A percentile compares a stretch with the other conserved stretches of the same genome.
Conservation (phyloP, 441 rosid species). For the Codiaeum variegatum region DNA sequence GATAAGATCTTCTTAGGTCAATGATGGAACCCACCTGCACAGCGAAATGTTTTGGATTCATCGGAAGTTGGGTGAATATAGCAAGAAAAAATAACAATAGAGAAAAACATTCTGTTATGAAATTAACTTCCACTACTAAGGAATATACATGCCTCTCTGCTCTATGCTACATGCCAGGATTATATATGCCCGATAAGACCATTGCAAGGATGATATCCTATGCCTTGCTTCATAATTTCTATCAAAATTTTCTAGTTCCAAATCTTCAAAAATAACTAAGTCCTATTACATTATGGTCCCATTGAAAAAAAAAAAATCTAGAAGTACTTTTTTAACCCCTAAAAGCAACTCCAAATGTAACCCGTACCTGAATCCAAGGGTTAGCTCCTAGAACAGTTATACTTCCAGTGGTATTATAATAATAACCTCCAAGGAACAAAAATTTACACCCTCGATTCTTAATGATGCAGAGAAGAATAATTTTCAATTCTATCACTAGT, state of each 20-base stretch:
- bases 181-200: no score
- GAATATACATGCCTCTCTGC: background rate
- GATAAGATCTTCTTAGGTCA: constrained; percentile 92
- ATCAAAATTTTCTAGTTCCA: background rate
- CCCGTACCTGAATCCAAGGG: background rate
- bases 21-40: constrained; percentile 90
- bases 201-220: background rate
- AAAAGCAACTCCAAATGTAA: no score
- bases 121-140: background rate
- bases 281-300: background rate
- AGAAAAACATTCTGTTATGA: background rate
- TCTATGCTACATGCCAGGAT: background rate
- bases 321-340: no score
- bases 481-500: background rate
- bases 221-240: background rate
- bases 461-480: background rate
- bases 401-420: background rate
- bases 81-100: background rate
- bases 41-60: background rate
- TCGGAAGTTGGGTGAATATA: background rate
- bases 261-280: background rate
- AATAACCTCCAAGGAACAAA: background rate
- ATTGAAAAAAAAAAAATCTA: no score
- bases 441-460: background rate
- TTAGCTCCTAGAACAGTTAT: background rate